phyloP scores from a whole-genome alignment of 129 eudicot species.

The Solidago caesia region DNA sequence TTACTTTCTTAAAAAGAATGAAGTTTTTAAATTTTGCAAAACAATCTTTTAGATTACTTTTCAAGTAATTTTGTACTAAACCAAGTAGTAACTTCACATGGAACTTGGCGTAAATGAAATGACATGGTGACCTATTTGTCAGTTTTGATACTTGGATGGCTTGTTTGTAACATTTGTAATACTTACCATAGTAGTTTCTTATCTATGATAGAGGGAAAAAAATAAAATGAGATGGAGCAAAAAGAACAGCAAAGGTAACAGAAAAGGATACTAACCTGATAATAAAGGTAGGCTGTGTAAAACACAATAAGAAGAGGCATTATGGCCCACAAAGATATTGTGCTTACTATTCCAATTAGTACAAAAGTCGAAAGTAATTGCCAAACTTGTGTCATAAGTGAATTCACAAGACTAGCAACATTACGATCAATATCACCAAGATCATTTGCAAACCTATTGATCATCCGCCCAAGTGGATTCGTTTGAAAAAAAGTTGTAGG shows the following conservation, averaged over 20 bases:
- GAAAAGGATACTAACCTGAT: slow-evolving; percentile 58
- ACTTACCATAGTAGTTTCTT: neutral
- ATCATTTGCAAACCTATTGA: slow-evolving; percentile 94
- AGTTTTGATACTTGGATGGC: neutral
- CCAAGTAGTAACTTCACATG: neutral
- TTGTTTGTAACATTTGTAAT: neutral
- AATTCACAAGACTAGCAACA: slow-evolving; percentile 68
- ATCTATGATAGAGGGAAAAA: neutral
- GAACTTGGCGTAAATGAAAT: neutral
- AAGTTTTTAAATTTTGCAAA: neutral
- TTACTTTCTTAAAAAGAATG: neutral
- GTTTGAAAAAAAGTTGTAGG: slow-evolving; percentile 94
- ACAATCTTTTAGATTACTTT: neutral
- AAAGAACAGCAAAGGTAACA: slow-evolving; percentile 6
- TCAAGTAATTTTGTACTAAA: neutral
- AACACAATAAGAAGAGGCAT: slow-evolving; percentile 93
- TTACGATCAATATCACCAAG: slow-evolving; percentile 85
- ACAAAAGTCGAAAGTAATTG: slow-evolving; percentile 90
- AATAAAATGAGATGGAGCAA: neutral
- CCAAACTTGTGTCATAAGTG: slow-evolving; percentile 66
- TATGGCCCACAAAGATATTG: slow-evolving; percentile 94
- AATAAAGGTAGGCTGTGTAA: slow-evolving; percentile 90
- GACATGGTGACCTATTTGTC: neutral
- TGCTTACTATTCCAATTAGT: slow-evolving; percentile 90
- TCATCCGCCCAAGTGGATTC: slow-evolving; percentile 86